Evolutionary conservation across 345 rosid genomes (phyloP).

Genomic region (Lenwebbia sp.): DNA sequence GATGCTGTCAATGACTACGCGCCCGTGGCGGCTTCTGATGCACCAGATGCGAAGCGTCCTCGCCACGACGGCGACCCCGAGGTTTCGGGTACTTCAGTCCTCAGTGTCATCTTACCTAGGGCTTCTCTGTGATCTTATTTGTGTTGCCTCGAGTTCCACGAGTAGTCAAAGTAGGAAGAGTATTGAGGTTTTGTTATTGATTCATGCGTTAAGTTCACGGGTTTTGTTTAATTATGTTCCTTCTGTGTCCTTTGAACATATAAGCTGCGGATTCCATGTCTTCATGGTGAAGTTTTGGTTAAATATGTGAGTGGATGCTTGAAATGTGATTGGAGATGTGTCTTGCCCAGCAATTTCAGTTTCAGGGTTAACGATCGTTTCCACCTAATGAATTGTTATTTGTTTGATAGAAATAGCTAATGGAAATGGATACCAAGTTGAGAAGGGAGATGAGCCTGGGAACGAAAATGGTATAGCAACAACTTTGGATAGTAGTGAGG

Average conservation of each 20-base stretch:
- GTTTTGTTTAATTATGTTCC: not conserved
- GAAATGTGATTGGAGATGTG: not conserved
- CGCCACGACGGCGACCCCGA: slow-evolving; percentile 28
- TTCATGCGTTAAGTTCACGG: not conserved
- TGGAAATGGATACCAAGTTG: slow-evolving; percentile 32
- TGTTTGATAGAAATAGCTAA: slow-evolving; percentile 11
- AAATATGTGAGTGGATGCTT: not conserved
- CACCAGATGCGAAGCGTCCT: slow-evolving; percentile 40
- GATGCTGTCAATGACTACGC: slow-evolving; percentile 2
- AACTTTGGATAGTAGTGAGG: slow-evolving; percentile 10
- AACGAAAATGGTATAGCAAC: slow-evolving; percentile 4
- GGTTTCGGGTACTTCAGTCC: slow-evolving; percentile 27
- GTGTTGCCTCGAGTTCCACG: not conserved
- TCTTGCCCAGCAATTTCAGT: not conserved
- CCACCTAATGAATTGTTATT: not conserved
- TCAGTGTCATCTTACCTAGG: not conserved
- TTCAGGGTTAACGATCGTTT: not conserved
- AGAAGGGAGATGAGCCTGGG: slow-evolving; percentile 8
- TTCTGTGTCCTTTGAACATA: not conserved
- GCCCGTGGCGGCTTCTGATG: slow-evolving; percentile 8
- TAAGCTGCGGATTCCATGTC: not conserved
- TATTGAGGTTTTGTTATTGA: not conserved
- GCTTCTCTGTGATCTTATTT: not conserved
- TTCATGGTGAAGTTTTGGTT: not conserved
- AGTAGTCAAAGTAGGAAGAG: not conserved